Percentiles rank a stretch among this genome's conserved stretches.
Evolutionary conservation across 1,284 basidiomycete species (phyloP).

Genomic region (Butyriboletus appendiculatus): DNA sequence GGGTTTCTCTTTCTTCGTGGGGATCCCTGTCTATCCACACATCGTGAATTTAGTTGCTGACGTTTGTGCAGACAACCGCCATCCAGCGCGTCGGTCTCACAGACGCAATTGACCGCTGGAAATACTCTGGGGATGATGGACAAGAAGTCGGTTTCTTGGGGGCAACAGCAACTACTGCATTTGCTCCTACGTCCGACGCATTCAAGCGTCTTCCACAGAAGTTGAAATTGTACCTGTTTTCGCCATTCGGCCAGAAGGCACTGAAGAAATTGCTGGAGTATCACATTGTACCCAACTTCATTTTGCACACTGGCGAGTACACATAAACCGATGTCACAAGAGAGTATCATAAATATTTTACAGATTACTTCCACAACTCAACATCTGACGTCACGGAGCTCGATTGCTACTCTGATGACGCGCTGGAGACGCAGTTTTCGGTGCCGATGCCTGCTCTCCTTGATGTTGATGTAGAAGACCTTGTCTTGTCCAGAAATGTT

Average conservation of each 20-base stretch:
- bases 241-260: conserved; percentile 57
- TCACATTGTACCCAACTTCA: conserved; percentile 61
- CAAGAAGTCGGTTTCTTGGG: conserved; percentile 46
- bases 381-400: conserved; percentile 1
- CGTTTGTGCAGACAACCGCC: conserved; percentile 49
- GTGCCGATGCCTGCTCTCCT: background rate
- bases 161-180: conserved; percentile 56
- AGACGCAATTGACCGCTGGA: conserved; percentile 48
- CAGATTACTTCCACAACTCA: conserved; percentile 26
- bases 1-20: conserved; percentile 55
- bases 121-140: conserved; percentile 38
- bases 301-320: conserved; percentile 54
- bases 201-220: conserved; percentile 58
- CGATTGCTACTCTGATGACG: background rate
- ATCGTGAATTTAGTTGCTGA: background rate
- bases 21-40: conserved; percentile 18
- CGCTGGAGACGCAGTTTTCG: background rate
- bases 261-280: conserved; percentile 66
- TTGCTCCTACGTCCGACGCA: conserved; percentile 66
- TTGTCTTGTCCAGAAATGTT: background rate
- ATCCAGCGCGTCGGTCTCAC: conserved; percentile 56
- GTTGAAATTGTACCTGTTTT: conserved; percentile 66
- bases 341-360: background rate
- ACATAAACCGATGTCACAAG: background rate
- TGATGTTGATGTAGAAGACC: background rate